phyloP scores from a whole-genome alignment of 345 rosid species.

The Adansonia digitata region DNA sequence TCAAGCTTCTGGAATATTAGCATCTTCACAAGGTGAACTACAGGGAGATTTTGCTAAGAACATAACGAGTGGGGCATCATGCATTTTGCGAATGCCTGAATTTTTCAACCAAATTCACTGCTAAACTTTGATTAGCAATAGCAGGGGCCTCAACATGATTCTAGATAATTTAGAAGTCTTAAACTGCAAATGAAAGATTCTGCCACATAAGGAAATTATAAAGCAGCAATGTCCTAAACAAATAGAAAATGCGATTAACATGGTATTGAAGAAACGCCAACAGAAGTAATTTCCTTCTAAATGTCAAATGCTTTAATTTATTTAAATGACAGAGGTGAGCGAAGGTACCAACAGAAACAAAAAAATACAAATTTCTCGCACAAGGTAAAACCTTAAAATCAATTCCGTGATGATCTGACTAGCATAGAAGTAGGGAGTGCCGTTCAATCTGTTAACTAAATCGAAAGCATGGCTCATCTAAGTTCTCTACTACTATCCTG shows the following conservation, averaged over 20 bases:
- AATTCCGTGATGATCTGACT: slow-evolving; percentile 12
- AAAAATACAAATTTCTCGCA: neutral
- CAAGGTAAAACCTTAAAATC: slow-evolving; percentile 20
- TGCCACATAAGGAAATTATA: neutral
- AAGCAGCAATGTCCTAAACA: neutral
- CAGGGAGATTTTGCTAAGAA: neutral
- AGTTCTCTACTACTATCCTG: slow-evolving; percentile 25
- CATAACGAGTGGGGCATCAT: neutral
- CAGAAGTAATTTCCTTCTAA: neutral
- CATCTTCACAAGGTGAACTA: neutral
- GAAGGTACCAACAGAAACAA: neutral
- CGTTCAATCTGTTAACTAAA: slow-evolving; percentile 21
- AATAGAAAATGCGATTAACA: neutral
- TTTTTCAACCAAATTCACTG: neutral
- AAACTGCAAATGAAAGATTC: neutral
- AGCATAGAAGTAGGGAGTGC: slow-evolving; percentile 14
- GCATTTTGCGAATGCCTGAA: too few species aligned
- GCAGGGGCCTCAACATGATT: too few species aligned
- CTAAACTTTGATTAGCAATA: neutral
- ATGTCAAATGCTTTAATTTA: slow-evolving; percentile 17
- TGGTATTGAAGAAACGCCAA: neutral
- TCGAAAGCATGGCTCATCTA: slow-evolving; percentile 23
- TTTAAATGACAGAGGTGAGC: neutral
- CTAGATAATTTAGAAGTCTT: too few species aligned
- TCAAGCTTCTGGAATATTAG: neutral